A percentile compares a stretch with the other conserved stretches of the same genome.
Conservation (phyloP, 2,329 filamentous ascomycete species). For the Phialophora chinensis region DNA sequence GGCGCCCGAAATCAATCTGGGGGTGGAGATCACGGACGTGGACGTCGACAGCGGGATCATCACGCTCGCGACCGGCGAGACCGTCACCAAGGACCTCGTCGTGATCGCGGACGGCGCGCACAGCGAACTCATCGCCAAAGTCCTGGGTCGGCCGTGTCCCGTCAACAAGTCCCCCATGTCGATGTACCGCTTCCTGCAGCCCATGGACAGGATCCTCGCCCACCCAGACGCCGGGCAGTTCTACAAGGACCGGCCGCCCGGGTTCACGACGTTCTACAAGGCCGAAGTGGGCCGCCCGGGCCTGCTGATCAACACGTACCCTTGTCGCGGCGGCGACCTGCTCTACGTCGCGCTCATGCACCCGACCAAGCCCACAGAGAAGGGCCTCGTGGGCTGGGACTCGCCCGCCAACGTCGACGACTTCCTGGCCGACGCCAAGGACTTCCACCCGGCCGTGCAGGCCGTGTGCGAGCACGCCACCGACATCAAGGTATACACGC, state of each 20-base stretch:
- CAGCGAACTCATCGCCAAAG: slow-evolving; percentile 26
- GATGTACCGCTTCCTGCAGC: slow-evolving; percentile 33
- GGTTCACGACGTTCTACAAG: slow-evolving; percentile 32
- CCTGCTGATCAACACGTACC: slow-evolving; percentile 32
- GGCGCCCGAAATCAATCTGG: slow-evolving; percentile 37
- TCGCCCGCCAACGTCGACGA: slow-evolving; percentile 26
- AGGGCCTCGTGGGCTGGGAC: slow-evolving; percentile 28
- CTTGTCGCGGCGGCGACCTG: slow-evolving; percentile 24
- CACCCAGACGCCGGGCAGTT: slow-evolving; percentile 25
- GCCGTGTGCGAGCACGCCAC: slow-evolving; percentile 31
- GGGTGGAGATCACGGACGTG: slow-evolving; percentile 37
- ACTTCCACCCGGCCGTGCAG: slow-evolving; percentile 31
- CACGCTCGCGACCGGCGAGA: slow-evolving; percentile 37
- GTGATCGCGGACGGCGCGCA: slow-evolving; percentile 44
- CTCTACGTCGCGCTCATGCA: slow-evolving; percentile 30
- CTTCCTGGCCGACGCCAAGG: slow-evolving; percentile 25
- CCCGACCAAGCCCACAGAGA: slow-evolving; percentile 30
- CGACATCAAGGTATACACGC: slow-evolving; percentile 32
- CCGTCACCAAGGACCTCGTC: slow-evolving; percentile 42
- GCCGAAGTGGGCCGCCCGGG: slow-evolving; percentile 26
- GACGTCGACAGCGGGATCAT: slow-evolving; percentile 37
- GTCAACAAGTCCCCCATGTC: slow-evolving; percentile 27
- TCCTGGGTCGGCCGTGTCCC: slow-evolving; percentile 22
- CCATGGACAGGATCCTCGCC: slow-evolving; percentile 28
- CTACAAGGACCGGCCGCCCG: slow-evolving; percentile 26